Percentiles rank a stretch among this genome's conserved stretches.
These are phyloP conservation scores for Pseudopediastrum boryanum DNA, from an alignment of 139 green algal genomes.

Conservation along the genomic window DNA sequence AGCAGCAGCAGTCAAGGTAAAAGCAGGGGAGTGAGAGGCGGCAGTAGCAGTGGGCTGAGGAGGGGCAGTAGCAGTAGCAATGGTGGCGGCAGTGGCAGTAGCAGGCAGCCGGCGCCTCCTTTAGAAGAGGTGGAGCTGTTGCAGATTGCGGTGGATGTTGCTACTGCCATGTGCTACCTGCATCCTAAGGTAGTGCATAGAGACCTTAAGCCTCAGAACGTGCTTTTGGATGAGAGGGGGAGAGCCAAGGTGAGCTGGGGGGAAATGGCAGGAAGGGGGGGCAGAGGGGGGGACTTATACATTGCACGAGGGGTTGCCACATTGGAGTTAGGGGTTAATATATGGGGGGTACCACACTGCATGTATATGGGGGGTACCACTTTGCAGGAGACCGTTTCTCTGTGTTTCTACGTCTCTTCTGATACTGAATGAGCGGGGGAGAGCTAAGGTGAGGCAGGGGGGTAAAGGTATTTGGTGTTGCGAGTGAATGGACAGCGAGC, in stretches of 20 bases:
- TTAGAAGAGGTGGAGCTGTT: slow-evolving; percentile 55
- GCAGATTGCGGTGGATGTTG: slow-evolving; percentile 61
- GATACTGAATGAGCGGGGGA: no score
- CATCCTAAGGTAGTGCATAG: slow-evolving; percentile 63
- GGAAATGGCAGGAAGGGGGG: no score
- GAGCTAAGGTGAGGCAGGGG: no score
- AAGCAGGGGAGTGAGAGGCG: background rate
- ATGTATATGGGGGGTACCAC: no score
- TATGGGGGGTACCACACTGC: no score
- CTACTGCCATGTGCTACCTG: slow-evolving; percentile 76
- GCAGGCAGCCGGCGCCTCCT: slow-evolving; percentile 14
- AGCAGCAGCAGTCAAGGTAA: slow-evolving; percentile 12
- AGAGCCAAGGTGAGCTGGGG: slow-evolving; percentile 61
- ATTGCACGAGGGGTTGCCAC: no score
- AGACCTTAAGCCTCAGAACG: slow-evolving; percentile 65
- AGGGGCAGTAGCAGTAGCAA: background rate
- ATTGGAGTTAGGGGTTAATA: no score
- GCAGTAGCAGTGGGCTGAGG: slow-evolving; percentile 4
- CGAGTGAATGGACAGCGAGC: no score
- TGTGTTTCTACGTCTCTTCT: no score
- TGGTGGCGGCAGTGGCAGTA: slow-evolving; percentile 8
- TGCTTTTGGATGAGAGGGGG: slow-evolving; percentile 66
- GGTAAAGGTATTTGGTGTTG: no score
- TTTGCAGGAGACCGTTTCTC: no score
- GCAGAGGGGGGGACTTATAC: no score